phyloP scores from a whole-genome alignment of 108 stramenopile species.

The Fistulifera solaris region DNA sequence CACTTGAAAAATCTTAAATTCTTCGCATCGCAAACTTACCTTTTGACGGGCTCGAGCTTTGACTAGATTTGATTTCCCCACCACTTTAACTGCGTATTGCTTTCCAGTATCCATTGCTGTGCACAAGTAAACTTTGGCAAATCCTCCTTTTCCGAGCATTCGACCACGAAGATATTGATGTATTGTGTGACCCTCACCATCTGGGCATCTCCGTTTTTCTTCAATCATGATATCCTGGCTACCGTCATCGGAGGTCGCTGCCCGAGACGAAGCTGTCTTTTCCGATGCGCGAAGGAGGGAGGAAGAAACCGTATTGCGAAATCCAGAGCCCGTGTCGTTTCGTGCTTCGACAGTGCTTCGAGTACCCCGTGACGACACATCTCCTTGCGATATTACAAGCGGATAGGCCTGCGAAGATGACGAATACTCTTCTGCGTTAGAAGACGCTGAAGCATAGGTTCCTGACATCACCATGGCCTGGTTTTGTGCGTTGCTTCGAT shows the following conservation, averaged over 20 bases:
- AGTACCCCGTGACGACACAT: neutral
- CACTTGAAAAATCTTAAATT: no score
- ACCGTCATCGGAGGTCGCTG: conserved; percentile 4
- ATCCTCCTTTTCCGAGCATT: conserved; percentile 87
- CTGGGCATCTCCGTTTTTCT: conserved; percentile 57
- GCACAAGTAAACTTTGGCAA: conserved; percentile 87
- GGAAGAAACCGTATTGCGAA: neutral
- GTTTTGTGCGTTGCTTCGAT: no score
- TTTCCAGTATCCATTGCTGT: conserved; percentile 74
- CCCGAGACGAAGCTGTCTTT: neutral
- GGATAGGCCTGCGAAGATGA: no score
- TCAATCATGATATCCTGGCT: conserved; percentile 48
- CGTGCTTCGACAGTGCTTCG: conserved; percentile 8
- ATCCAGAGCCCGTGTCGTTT: conserved; percentile 5
- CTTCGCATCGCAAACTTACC: conserved; percentile 55
- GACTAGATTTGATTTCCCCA: conserved; percentile 85
- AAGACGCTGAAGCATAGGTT: no score
- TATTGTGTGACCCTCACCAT: conserved; percentile 75
- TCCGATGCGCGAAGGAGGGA: neutral
- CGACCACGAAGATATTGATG: conserved; percentile 77
- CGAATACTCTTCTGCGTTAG: no score
- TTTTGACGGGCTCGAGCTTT: conserved; percentile 85
- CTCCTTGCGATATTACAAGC: no score
- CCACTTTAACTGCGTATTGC: conserved; percentile 87
- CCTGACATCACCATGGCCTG: no score